Evolutionary conservation across 352 stramenopile species (phyloP), one percentile per base, ranked within the genome.

Genomic region (Phytophthora citricola): DNA sequence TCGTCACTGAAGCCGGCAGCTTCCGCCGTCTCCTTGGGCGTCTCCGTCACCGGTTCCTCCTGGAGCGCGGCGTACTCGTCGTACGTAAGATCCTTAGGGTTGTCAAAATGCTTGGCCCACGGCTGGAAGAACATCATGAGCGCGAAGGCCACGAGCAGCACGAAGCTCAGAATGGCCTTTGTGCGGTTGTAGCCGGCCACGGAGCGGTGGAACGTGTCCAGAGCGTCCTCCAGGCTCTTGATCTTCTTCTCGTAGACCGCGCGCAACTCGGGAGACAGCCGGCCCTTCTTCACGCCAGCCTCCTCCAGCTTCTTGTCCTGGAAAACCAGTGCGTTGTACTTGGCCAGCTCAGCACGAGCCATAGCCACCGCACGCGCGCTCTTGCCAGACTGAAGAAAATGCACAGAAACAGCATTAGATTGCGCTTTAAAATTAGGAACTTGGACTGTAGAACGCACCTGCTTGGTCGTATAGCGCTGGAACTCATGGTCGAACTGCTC

Each of bases 401-500:
- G 20, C 15, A 50, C 44, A 46, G 6, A 26, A 45, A 56, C 17
- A 54, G 43, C 38, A 44, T 49, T 38, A 56, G 31, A 50, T 51
- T 51, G 5, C 3, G 17, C 8, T 4, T 14, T 57, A 4, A 34
- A 24, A 31, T 34, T 36, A 40, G 14, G 34, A 29, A 11, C n/a
- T 24, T 36, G 31, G 31, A 12, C 9, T 36, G 31, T 17, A 44
- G n/a, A 26, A 46, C 31, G 32, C 40, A 93, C 86, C 52, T 94
- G 83, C 58, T 92, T 92, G 66, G 79, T 93, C 51, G 87, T 93
- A 69, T 95, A 95, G 49, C 83, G 82, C 67, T 91, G 83, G 67
- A 95, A 95, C 71, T 95, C 88, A 15, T 85, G 75, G 66, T 95
- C 88, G 63, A 93, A 95, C 69, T 94, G 85, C 38, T 94, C 84